These are phyloP conservation scores for Lepidium sativum DNA, from an alignment of 345 rosid species.

Conservation along the genomic window DNA sequence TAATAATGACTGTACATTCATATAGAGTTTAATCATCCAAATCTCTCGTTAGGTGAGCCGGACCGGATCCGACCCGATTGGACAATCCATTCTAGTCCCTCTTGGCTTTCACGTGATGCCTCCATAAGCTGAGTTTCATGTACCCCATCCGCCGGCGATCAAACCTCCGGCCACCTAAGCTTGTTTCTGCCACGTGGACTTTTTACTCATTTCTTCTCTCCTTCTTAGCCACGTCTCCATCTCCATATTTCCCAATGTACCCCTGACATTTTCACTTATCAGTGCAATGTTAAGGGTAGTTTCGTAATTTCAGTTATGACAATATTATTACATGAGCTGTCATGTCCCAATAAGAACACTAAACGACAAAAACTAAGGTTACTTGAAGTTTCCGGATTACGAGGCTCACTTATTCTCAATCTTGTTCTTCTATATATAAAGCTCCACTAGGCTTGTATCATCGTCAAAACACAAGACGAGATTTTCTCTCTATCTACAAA, in stretches of 20 bases:
- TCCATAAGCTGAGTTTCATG: too few relatives aligned
- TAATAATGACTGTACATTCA: constrained; percentile 12
- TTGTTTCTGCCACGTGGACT: constrained; percentile 13
- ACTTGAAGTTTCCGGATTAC: constrained; percentile 23
- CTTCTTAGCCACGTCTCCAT: constrained; percentile 19
- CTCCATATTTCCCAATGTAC: background rate
- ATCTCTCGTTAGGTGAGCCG: constrained; percentile 12
- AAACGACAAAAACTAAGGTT: constrained; percentile 9
- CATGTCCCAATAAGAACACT: constrained; percentile 10
- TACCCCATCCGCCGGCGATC: constrained; percentile 22
- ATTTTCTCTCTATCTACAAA: too few relatives aligned
- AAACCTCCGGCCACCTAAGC: constrained; percentile 23
- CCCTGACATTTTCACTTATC: background rate
- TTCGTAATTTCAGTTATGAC: background rate
- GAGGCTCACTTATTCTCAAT: constrained; percentile 8
- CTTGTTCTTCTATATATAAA: constrained; percentile 7
- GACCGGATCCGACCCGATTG: background rate
- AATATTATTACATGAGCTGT: constrained; percentile 23
- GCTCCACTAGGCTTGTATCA: background rate
- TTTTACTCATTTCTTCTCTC: constrained; percentile 18
- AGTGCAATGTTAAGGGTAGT: background rate
- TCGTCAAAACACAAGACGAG: too few relatives aligned
- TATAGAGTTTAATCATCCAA: background rate
- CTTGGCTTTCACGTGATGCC: constrained; percentile 20
- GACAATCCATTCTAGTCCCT: background rate